Conservation (phyloP, 164 flowering plant genomes). For the Buxus sempervirens region DNA sequence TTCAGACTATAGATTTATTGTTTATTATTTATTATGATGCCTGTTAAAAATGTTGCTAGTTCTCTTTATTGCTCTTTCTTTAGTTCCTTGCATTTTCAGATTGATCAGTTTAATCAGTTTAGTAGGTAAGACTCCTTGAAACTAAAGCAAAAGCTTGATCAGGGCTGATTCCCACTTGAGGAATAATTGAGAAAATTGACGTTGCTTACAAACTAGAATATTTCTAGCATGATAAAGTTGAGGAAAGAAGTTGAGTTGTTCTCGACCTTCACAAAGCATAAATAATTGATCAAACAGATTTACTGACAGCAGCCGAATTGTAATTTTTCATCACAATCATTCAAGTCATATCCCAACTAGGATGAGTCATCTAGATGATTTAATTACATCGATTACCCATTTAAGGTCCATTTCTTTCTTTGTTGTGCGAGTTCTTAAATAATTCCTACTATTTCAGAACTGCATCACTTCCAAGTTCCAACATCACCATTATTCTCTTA, state of each 20-base stretch:
- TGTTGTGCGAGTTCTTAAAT: not conserved
- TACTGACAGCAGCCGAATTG: not conserved
- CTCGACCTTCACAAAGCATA: too few species aligned
- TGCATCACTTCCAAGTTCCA: not conserved
- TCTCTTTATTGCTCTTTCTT: not conserved
- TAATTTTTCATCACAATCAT: not conserved
- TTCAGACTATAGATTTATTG: not conserved
- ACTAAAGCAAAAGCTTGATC: not conserved
- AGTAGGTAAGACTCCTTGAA: not conserved
- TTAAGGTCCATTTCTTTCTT: not conserved
- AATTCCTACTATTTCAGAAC: not conserved
- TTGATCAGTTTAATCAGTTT: not conserved
- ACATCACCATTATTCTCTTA: not conserved
- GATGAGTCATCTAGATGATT: not conserved
- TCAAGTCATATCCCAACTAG: not conserved
- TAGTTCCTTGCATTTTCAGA: not conserved
- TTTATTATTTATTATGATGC: too few species aligned
- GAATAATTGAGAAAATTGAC: not conserved
- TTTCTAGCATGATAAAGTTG: not conserved
- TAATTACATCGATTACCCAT: not conserved
- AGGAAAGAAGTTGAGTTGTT: not conserved
- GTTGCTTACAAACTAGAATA: not conserved
- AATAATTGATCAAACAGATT: not conserved
- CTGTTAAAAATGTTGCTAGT: not conserved
- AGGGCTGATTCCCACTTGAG: not conserved